phyloP scores from a whole-genome alignment of 345 rosid genomes.

The Linum trigynum region DNA sequence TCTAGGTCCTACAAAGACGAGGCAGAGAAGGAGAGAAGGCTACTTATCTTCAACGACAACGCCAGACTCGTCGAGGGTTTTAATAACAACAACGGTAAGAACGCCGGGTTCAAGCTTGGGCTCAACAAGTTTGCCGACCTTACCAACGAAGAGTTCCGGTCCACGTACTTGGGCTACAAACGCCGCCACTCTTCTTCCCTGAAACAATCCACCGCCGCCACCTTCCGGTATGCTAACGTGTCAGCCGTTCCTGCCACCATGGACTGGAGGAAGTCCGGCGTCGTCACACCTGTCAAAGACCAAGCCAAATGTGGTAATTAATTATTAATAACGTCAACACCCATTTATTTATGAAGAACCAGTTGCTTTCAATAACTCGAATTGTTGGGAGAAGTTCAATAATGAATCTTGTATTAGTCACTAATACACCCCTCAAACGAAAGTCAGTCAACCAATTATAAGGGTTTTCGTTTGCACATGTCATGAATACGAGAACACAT shows the following conservation, averaged over 20 bases:
- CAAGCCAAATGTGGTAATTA: slow-evolving; percentile 41
- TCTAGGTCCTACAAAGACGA: slow-evolving; percentile 9
- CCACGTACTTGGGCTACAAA: slow-evolving; percentile 23
- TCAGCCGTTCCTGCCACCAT: slow-evolving; percentile 18
- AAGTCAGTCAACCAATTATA: no score
- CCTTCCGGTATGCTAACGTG: slow-evolving; percentile 20
- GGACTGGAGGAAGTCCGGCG: slow-evolving; percentile 43
- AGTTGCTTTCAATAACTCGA: no score
- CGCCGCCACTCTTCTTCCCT: background rate
- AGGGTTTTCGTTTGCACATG: no score
- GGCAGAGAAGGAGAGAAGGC: slow-evolving; percentile 28
- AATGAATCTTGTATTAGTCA: no score
- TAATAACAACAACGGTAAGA: slow-evolving; percentile 19
- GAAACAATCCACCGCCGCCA: background rate
- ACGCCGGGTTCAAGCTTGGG: slow-evolving; percentile 19
- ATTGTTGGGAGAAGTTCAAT: no score
- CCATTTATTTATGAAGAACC: no score
- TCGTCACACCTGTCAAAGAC: slow-evolving; percentile 29
- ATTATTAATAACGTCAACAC: background rate
- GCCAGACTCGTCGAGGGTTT: slow-evolving; percentile 28
- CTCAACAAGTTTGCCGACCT: slow-evolving; percentile 46
- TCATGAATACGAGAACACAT: no score
- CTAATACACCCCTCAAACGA: no score
- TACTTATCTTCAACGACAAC: slow-evolving; percentile 35
- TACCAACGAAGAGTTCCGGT: slow-evolving; percentile 37